Conservation (phyloP, 73 alveolate species). For the Tetrahymena thermophila region DNA sequence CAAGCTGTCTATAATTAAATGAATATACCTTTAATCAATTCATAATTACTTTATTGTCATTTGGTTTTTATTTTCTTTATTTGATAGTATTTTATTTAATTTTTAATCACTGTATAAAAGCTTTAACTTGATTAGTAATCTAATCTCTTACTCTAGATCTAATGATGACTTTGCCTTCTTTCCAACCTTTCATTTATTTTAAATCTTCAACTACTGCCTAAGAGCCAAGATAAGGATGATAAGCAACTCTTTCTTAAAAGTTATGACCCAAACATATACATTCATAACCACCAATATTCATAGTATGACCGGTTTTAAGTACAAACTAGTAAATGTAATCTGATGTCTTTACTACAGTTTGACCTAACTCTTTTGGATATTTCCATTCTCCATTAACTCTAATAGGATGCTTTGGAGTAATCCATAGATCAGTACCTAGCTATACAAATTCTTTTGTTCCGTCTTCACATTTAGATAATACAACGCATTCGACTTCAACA, state of each 20-base stretch:
- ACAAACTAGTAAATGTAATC: neutral
- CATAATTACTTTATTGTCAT: no score
- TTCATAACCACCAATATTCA: neutral
- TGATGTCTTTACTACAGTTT: neutral
- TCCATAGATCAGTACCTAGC: neutral
- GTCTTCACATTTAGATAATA: neutral
- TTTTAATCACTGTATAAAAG: neutral
- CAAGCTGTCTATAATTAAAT: no score
- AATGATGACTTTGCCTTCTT: neutral
- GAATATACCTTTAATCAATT: no score
- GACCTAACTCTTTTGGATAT: neutral
- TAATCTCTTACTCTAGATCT: neutral
- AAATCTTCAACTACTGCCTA: neutral
- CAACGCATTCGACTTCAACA: neutral
- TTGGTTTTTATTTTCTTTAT: no score
- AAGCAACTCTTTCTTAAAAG: neutral
- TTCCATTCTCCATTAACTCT: neutral
- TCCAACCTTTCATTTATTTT: neutral
- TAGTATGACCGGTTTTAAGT: neutral
- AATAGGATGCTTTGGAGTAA: constrained; percentile 5
- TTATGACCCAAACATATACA: neutral
- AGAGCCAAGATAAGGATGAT: neutral
- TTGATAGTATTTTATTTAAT: no score
- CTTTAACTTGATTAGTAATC: neutral
- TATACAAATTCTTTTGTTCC: neutral